Evolutionary conservation across 2,329 filamentous ascomycete genomes (phyloP), one percentile per base, ranked within the genome.

Genomic region (Nannizziopsis barbatae): DNA sequence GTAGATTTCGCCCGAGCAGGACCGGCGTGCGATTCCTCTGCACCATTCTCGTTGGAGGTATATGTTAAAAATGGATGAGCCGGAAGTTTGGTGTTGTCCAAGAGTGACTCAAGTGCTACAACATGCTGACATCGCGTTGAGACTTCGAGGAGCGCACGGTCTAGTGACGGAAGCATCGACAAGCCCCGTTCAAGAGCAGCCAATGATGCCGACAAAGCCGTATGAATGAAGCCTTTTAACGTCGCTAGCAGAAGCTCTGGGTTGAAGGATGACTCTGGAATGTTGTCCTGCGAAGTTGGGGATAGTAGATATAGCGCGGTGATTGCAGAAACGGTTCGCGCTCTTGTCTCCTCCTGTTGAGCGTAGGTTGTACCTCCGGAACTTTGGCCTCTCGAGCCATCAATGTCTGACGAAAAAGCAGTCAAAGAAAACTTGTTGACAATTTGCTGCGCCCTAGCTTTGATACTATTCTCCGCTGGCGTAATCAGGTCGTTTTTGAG

Each of bases 101-200:
- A 77, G 1, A 95, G 76, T 1, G 80, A 71, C 68, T 95, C 87
- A 2, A 96, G 71, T 0, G 87, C 86, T n/a, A 94, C 80, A 35
- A 96, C 79, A 60, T 93, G 94, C 62, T 95, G 89, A 61, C 90
- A 95, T 40, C 86, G 77, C 4, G 82, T 80, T 5, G 85, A 84
- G 17, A 95, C 80, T 58, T 96, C 92, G 12, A 79, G 72, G 1
- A 96, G 73, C 0, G 87, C 84, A 45, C 86, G 78, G 42, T 96
- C 89, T 27, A 96, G 74, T 0, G 77, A 83, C 0, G 90, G 86
- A 2, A 96, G 73, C 50, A 86, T 84, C 3, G 83, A 81, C 12
- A 98, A 74, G 0, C 86, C 82, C 17, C 88, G 75, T 1, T 84
- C 75, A 8, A 98, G 72, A 0, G 81, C 76, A 10, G 85, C 80